phyloP scores from a whole-genome alignment of 139 green algal species.

The Micractinium conductrix region DNA sequence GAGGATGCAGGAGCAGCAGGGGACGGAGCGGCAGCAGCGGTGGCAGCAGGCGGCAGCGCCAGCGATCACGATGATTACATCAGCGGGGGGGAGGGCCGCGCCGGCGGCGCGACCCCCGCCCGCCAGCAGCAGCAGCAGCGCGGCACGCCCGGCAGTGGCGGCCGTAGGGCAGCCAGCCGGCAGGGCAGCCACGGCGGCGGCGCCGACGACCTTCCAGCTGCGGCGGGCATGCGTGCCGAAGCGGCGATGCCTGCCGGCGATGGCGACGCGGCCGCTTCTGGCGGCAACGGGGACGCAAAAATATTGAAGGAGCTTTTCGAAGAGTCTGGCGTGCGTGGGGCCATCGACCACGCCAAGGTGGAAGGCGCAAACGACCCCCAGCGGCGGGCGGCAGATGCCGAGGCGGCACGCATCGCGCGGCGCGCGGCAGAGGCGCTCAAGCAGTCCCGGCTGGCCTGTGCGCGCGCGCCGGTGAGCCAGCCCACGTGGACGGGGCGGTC shows the following conservation, averaged over 20 bases:
- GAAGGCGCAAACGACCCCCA: conserved; percentile 78
- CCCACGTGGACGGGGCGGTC: conserved; percentile 91
- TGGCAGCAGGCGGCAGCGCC: background rate
- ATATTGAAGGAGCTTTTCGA: conserved; percentile 92
- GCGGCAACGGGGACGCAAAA: conserved; percentile 54
- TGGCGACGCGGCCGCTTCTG: background rate
- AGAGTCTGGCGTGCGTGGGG: conserved; percentile 61
- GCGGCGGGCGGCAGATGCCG: conserved; percentile 52
- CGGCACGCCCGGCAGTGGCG: background rate
- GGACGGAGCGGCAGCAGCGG: background rate
- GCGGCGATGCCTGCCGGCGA: conserved; percentile 1
- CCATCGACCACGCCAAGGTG: conserved; percentile 88
- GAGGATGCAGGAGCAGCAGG: conserved; percentile 6
- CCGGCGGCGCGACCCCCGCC: background rate
- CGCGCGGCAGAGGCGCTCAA: conserved; percentile 78
- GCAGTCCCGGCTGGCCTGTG: conserved; percentile 43
- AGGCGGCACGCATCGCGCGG: conserved; percentile 65
- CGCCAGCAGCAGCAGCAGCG: conserved; percentile 15
- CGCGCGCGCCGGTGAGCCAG: conserved; percentile 59
- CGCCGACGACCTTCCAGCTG: background rate
- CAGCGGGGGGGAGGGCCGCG: conserved; percentile 11
- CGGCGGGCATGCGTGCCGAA: background rate
- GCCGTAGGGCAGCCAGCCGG: too few relatives aligned
- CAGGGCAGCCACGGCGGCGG: background rate
- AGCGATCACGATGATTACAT: conserved; percentile 23